Conservation (phyloP, 2,329 filamentous ascomycete species). For the Apiospora koreana region DNA sequence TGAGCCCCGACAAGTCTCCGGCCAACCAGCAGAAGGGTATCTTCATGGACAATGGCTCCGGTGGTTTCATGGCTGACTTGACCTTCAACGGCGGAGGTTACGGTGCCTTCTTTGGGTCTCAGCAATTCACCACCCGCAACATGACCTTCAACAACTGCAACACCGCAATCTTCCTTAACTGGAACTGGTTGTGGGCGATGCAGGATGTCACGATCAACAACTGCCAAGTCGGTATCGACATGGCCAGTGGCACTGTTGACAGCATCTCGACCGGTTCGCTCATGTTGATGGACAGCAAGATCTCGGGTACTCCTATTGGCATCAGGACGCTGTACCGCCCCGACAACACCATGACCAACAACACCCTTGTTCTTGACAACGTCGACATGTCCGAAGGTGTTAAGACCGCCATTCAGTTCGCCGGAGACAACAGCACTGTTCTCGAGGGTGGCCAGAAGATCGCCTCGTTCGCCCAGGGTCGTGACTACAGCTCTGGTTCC, state of each 20-base stretch:
- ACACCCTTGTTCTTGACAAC: conserved; percentile 84
- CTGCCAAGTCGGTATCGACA: conserved; percentile 75
- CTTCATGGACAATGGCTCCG: conserved; percentile 84
- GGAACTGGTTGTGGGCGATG: conserved; percentile 88
- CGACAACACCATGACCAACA: conserved; percentile 67
- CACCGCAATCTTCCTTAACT: conserved; percentile 86
- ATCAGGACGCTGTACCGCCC: conserved; percentile 74
- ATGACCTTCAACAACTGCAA: conserved; percentile 79
- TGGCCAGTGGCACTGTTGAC: conserved; percentile 64
- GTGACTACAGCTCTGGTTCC: conserved; percentile 59
- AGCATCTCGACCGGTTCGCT: conserved; percentile 82
- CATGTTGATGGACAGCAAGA: conserved; percentile 76
- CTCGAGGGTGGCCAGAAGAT: conserved; percentile 72
- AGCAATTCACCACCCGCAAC: conserved; percentile 87
- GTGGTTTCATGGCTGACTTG: conserved; percentile 81
- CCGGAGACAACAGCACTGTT: conserved; percentile 57
- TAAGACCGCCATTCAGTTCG: conserved; percentile 64
- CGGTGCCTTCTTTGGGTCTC: conserved; percentile 79
- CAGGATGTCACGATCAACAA: conserved; percentile 75
- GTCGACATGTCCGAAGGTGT: conserved; percentile 76
- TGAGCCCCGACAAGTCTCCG: conserved; percentile 65
- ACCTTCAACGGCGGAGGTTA: conserved; percentile 80
- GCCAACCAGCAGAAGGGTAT: conserved; percentile 74
- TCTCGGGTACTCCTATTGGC: conserved; percentile 75
- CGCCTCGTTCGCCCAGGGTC: conserved; percentile 77